A percentile compares a stretch with the other conserved stretches of the same genome.
Conservation (phyloP, 371 early-diverging fungal genomes). For the Lichtheimia corymbifera region DNA sequence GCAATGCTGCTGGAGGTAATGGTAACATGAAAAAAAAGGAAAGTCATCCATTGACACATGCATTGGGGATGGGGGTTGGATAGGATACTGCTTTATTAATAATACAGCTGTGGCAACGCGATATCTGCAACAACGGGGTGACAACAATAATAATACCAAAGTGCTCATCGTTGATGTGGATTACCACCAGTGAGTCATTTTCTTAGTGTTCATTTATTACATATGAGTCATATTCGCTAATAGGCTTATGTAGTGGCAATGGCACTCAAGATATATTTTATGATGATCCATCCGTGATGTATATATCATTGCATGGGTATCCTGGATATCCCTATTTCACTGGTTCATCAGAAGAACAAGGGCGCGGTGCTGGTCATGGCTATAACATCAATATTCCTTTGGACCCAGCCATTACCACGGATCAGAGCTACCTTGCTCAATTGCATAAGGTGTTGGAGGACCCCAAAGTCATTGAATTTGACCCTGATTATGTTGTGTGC, state of each 20-base stretch:
- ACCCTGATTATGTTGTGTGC: constrained; percentile 52
- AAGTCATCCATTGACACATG: not conserved
- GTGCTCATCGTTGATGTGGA: constrained; percentile 61
- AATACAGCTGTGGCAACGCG: constrained; percentile 60
- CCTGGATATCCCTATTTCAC: constrained; percentile 62
- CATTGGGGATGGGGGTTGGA: too few relatives aligned
- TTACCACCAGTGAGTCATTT: constrained; percentile 60
- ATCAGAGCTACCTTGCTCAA: constrained; percentile 46
- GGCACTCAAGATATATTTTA: constrained; percentile 78
- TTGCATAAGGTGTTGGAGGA: constrained; percentile 30
- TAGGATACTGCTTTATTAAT: constrained; percentile 59
- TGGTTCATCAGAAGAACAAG: constrained; percentile 60
- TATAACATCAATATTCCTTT: constrained; percentile 77
- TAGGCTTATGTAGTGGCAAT: constrained; percentile 52
- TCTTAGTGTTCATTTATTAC: not conserved
- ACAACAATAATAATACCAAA: constrained; percentile 38
- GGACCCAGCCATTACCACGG: constrained; percentile 38
- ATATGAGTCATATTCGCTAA: not conserved
- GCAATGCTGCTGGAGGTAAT: constrained; percentile 54
- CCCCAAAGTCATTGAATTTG: constrained; percentile 30
- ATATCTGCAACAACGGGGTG: constrained; percentile 45
- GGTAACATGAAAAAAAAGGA: not conserved
- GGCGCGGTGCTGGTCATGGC: constrained; percentile 55
- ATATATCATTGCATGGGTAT: constrained; percentile 55
- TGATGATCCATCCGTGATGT: constrained; percentile 54